Conservation (phyloP, 768 basidiomycete genomes). For the Tulasnella sp. region DNA sequence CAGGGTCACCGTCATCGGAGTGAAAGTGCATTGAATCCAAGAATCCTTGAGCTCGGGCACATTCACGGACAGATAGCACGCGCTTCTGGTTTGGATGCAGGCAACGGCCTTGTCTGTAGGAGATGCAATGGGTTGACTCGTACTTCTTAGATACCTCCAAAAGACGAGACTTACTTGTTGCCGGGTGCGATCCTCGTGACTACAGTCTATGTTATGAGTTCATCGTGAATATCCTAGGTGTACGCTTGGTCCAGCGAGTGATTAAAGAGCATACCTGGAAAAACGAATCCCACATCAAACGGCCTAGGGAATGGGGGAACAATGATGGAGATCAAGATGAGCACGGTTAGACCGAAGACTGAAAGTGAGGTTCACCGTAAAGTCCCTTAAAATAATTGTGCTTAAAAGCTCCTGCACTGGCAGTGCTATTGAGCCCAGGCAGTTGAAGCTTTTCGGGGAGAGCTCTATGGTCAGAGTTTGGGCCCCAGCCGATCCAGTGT, state of each 20-base stretch:
- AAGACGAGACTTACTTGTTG: constrained; percentile 6
- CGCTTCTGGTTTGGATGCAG: constrained; percentile 61
- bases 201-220: neutral
- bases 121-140: too few relatives aligned
- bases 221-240: too few relatives aligned
- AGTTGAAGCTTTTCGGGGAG: constrained; percentile 2
- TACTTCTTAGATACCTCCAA: neutral
- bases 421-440: constrained; percentile 1
- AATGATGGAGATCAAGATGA: neutral
- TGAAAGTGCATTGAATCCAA: constrained; percentile 57
- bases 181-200: constrained; percentile 5
- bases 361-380: neutral
- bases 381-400: constrained; percentile 9
- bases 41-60: constrained; percentile 68
- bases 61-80: constrained; percentile 52
- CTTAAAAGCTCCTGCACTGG: neutral
- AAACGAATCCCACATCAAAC: constrained; percentile 4
- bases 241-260: too few relatives aligned
- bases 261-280: constrained; percentile 1
- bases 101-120: constrained; percentile 32
- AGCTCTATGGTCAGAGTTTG: constrained; percentile 1
- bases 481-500: constrained; percentile 3
- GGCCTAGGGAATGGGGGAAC: neutral
- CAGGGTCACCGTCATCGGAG: constrained; percentile 32
- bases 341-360: too few relatives aligned